A percentile compares a stretch with the other conserved stretches of the same genome.
Conservation (phyloP, 192 early-diverging fungal genomes). For the Gigaspora rosea region DNA sequence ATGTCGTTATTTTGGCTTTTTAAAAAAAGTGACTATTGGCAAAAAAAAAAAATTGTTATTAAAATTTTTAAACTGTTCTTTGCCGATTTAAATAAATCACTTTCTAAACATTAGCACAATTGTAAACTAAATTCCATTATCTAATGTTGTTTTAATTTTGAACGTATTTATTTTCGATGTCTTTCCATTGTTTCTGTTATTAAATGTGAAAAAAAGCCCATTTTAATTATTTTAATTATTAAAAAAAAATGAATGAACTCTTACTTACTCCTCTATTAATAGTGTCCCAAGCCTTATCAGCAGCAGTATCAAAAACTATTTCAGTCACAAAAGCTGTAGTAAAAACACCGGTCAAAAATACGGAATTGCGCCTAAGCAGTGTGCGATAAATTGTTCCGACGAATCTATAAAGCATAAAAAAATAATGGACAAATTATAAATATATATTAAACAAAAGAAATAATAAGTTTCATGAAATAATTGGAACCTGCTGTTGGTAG, state of each 20-base stretch:
- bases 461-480: no score
- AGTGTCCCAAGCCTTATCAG: constrained; percentile 67
- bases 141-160: background rate
- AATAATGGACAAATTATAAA: background rate
- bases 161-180: constrained; percentile 71
- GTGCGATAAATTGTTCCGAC: constrained; percentile 57
- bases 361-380: constrained; percentile 71
- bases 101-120: no score
- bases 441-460: background rate
- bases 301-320: constrained; percentile 64
- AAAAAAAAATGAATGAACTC: no score
- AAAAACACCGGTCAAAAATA: constrained; percentile 69
- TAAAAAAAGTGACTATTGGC: no score
- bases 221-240: background rate
- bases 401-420: constrained; percentile 21
- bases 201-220: constrained; percentile 3
- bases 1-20: no score
- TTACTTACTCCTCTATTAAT: constrained; percentile 77
- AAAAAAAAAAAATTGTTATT: no score
- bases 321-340: constrained; percentile 72
- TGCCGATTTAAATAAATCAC: no score
- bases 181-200: constrained; percentile 81
- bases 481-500: no score
- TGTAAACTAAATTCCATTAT: no score
- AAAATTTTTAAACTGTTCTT: no score